Conservation (phyloP, 2,329 filamentous ascomycete species). For the Tolypocladium ophioglossoides region DNA sequence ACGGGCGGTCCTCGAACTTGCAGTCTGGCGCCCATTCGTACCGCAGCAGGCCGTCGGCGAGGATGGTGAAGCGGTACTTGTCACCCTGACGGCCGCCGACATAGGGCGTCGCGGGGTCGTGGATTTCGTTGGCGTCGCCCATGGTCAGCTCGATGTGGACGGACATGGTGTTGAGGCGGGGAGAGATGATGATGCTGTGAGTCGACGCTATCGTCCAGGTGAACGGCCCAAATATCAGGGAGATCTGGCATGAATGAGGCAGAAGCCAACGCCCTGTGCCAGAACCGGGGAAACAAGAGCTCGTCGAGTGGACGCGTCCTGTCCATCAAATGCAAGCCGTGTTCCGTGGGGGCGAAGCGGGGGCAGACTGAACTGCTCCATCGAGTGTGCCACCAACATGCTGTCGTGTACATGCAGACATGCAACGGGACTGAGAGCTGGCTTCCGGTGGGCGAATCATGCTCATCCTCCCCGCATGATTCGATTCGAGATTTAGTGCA, state of each 20-base stretch:
- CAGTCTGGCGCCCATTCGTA: slow-evolving; percentile 53
- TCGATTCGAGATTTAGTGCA: neutral
- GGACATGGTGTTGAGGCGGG: neutral
- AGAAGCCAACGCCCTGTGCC: neutral
- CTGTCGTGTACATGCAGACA: neutral
- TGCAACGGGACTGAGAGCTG: neutral
- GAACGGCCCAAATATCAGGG: neutral
- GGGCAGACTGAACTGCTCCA: neutral
- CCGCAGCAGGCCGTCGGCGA: slow-evolving; percentile 44
- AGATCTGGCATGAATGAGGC: neutral
- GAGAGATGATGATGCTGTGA: neutral
- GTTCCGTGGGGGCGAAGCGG: too few relatives aligned
- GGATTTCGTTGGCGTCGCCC: neutral
- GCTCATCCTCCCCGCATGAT: neutral
- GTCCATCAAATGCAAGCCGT: neutral
- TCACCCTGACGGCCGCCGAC: slow-evolving; percentile 9
- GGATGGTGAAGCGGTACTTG: slow-evolving; percentile 48
- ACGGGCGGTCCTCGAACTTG: slow-evolving; percentile 51
- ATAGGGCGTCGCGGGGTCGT: slow-evolving; percentile 1
- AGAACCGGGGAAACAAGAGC: neutral
- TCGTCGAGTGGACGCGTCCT: neutral
- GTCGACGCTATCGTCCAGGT: neutral
- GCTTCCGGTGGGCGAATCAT: neutral
- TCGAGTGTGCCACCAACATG: neutral
- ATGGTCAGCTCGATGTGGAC: neutral